These are phyloP conservation scores for Albifimbria verrucaria DNA, from an alignment of 2,329 filamentous ascomycete genomes.

Conservation along the genomic window DNA sequence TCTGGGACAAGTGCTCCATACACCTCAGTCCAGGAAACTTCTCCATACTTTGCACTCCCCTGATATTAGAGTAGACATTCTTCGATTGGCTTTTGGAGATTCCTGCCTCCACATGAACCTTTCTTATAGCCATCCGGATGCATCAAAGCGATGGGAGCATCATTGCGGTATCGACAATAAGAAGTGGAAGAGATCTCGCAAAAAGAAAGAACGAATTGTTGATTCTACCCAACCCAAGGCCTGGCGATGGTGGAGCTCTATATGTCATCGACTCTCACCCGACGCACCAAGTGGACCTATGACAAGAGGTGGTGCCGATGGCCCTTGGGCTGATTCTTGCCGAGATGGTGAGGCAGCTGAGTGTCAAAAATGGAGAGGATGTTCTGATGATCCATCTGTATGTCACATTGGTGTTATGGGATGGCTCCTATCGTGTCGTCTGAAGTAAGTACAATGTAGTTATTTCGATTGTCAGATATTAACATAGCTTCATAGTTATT, in stretches of 20 bases:
- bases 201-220: not conserved
- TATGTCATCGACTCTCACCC: conserved; percentile 5
- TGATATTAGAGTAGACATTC: conserved; percentile 4
- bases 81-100: conserved; percentile 6
- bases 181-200: not conserved
- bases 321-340: conserved; percentile 6
- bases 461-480: not conserved
- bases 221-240: not conserved
- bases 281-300: not conserved
- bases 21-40: not conserved
- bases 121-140: not conserved
- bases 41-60: conserved; percentile 4
- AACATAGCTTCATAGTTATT: conserved; percentile 2
- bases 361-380: not conserved
- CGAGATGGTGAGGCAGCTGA: conserved; percentile 1
- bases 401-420: conserved; percentile 6
- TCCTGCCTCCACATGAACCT: conserved; percentile 5
- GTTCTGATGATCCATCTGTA: not conserved
- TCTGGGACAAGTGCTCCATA: not conserved
- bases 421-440: conserved; percentile 7
- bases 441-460: conserved; percentile 3
- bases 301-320: conserved; percentile 5
- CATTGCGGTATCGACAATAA: conserved; percentile 6
- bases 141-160: not conserved
- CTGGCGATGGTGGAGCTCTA: conserved; percentile 7